Conservation (phyloP, 2,329 filamentous ascomycete genomes). For the Triangularia setosa region DNA sequence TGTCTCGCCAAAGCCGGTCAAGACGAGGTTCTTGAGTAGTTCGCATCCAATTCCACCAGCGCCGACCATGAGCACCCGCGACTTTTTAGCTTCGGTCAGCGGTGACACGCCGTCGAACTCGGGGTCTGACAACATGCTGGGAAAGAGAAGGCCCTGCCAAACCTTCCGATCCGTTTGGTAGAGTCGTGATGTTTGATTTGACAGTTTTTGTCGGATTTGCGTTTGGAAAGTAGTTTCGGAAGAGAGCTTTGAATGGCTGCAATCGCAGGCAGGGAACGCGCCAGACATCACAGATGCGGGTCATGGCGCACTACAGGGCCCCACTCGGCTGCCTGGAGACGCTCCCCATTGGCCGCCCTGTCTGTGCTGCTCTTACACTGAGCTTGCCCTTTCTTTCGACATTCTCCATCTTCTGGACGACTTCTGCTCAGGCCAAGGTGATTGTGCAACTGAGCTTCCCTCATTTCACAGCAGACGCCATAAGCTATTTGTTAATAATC, state of each 20-base stretch:
- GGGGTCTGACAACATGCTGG: constrained; percentile 5
- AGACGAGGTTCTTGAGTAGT: constrained; percentile 90
- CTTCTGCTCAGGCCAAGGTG: background rate
- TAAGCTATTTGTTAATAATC: too few species aligned
- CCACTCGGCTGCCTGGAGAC: background rate
- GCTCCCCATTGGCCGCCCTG: background rate
- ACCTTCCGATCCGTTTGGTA: background rate
- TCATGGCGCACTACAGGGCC: background rate
- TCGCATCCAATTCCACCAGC: constrained; percentile 97
- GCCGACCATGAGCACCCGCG: constrained; percentile 87
- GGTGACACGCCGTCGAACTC: constrained; percentile 13
- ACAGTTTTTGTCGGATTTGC: background rate
- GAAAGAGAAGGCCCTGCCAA: background rate
- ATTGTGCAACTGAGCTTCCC: background rate
- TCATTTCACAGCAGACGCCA: too few species aligned
- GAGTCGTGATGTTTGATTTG: background rate
- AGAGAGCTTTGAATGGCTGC: constrained; percentile 49
- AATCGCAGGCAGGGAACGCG: constrained; percentile 40
- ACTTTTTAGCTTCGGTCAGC: constrained; percentile 50
- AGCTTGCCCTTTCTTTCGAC: background rate
- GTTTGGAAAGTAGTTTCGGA: background rate
- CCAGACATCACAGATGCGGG: constrained; percentile 18
- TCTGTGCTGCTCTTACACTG: background rate
- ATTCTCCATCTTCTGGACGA: background rate
- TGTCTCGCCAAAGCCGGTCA: constrained; percentile 87